Conservation (phyloP, 1,284 basidiomycete genomes). For the Cronartium quercuum region DNA sequence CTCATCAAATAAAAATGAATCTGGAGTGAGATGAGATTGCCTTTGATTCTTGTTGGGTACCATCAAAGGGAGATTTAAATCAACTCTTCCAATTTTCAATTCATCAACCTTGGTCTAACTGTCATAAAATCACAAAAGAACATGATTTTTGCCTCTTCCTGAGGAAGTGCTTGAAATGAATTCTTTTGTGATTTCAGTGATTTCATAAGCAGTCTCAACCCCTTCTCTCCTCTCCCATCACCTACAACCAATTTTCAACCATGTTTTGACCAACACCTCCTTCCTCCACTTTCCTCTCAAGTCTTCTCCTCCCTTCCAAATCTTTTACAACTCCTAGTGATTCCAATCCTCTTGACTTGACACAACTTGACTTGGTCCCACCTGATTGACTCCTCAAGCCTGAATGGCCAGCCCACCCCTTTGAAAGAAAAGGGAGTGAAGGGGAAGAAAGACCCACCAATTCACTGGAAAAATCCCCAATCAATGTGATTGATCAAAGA, state of each 20-base stretch:
- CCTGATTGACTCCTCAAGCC: no score
- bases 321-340: not conserved
- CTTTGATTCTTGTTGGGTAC: no score
- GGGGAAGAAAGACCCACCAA: not conserved
- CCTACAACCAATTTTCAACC: no score
- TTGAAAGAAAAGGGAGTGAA: not conserved
- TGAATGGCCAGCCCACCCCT: no score
- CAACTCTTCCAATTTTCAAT: no score
- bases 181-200: no score
- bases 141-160: not conserved
- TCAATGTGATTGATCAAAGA: not conserved
- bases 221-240: no score
- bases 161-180: not conserved
- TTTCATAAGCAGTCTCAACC: no score
- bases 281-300: not conserved
- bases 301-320: not conserved
- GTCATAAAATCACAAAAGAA: not conserved
- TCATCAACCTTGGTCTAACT: not conserved
- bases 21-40: no score
- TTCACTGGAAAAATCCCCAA: not conserved
- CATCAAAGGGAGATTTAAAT: no score
- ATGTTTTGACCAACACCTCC: not conserved
- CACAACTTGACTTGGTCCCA: not conserved
- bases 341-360: not conserved
- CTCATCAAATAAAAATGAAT: no score